Evolutionary conservation across 768 basidiomycete genomes (phyloP), one percentile per base, ranked within the genome.

Genomic region (Naganishia onofrii): DNA sequence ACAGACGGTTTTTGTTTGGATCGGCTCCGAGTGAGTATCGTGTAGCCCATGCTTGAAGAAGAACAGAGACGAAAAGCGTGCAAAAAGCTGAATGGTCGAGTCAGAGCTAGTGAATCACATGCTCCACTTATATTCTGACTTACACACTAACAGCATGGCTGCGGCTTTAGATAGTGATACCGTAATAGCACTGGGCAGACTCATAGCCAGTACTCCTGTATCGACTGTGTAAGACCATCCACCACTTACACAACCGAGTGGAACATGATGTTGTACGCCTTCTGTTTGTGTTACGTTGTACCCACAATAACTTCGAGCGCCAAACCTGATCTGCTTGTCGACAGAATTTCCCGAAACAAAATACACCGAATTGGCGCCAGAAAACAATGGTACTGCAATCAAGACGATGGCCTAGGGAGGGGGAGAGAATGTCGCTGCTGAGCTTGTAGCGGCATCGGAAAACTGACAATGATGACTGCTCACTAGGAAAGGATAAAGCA

Each of bases 321-420:
- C 70, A 55, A 71, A 71, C 21, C 70, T 26, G 66, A 71, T 38
- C 29, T 71, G 70, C 23, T 26, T 63, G 26, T 66, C 67, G 5
- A 44, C 10, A 0, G 66, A 34, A 32, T 68, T 71, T 29, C 56
- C 70, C 3, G 66, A 58, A 9, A 66, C 46, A n/a, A 67, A 56
- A 26, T 57, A 38, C 1, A 71, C 21, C 0, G 56, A 63, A 7
- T 26, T 12, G 31, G 70, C 52, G 29, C 66, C 36, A 3, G 70
- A 46, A 26, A 67, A 71, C 6, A 56, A 19, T 3, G 70, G 53
- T 42, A 67, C 38, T 28, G 66, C 32, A 7, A 71, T 48, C 26
- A 71, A 55, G n/a, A 67, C n/a, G 26, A 67, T 19, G 6, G 56
- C 55, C 60, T 63, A 42, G 4, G 3, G 23, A 19, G 42, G 3